Conservation (phyloP, 495 filamentous ascomycete species). For the Penicillium odoratum region DNA sequence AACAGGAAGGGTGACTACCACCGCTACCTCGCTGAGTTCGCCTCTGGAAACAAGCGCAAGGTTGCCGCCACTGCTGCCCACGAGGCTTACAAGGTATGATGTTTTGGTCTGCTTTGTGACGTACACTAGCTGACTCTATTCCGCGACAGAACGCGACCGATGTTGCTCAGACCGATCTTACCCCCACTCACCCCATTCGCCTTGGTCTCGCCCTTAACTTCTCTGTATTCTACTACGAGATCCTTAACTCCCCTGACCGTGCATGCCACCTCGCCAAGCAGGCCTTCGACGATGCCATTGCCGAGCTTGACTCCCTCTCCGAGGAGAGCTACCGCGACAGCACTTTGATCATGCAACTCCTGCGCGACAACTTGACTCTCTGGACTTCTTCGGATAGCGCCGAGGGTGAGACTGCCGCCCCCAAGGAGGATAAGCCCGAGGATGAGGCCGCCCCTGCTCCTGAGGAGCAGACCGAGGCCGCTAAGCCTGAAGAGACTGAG, state of each 20-base stretch:
- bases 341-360: constrained; percentile 99
- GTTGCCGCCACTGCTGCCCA: constrained; percentile 91
- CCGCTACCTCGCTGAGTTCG: constrained; percentile 99
- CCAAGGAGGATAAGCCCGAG: constrained; percentile 66
- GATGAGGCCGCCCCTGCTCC: constrained; percentile 38
- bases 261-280: constrained; percentile 99
- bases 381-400: constrained; percentile 96
- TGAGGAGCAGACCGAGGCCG: constrained; percentile 47
- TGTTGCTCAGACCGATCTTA: constrained; percentile 95
- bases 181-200: constrained; percentile 97
- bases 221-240: constrained; percentile 99
- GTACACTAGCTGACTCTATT: neutral
- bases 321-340: constrained; percentile 99
- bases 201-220: constrained; percentile 98
- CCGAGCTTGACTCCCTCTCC: constrained; percentile 96
- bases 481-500: constrained; percentile 45
- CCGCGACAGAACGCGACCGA: constrained; percentile 83
- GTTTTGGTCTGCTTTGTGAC: constrained; percentile 1
- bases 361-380: constrained; percentile 98
- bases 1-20: constrained; percentile 99
- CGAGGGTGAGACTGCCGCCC: constrained; percentile 68
- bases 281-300: constrained; percentile 98
- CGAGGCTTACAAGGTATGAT: constrained; percentile 93
- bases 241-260: constrained; percentile 97
- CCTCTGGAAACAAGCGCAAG: constrained; percentile 98